Percentiles rank a stretch among this genome's conserved stretches.
Conservation (phyloP, 1,139 yeast genomes). For the Blastobotrys malaysiensis region DNA sequence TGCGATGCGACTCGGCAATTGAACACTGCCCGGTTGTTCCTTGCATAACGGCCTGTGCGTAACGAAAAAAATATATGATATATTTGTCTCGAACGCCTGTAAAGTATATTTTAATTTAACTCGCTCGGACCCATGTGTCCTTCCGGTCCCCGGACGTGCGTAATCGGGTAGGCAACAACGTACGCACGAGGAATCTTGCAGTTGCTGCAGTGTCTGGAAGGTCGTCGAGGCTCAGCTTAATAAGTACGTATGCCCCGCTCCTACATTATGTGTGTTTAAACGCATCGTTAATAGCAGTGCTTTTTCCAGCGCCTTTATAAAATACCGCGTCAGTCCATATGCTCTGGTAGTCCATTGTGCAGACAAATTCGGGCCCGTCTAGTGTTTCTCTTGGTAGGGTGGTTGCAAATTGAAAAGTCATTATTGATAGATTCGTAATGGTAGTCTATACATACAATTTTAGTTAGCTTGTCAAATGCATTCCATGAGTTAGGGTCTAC, state of each 20-base stretch:
- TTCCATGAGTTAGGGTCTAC: constrained; percentile 2
- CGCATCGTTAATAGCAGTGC: too few species aligned
- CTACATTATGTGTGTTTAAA: too few species aligned
- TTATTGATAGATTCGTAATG: too few species aligned
- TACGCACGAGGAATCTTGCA: neutral
- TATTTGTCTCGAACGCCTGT: constrained; percentile 1
- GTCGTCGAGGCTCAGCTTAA: constrained; percentile 4
- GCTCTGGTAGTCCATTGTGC: too few species aligned
- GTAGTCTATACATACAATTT: too few species aligned
- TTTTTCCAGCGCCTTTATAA: too few species aligned
- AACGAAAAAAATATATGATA: neutral
- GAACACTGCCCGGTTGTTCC: neutral
- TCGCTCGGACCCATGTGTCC: neutral
- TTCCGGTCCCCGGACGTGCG: neutral
- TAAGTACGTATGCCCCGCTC: too few species aligned
- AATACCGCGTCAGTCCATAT: too few species aligned
- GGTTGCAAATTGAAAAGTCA: too few species aligned
- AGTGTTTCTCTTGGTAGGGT: too few species aligned
- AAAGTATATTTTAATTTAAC: neutral
- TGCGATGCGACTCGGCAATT: neutral
- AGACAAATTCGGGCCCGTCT: too few species aligned
- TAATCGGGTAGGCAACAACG: neutral
- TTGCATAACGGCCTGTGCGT: neutral
- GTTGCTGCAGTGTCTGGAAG: constrained; percentile 4
- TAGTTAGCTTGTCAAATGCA: neutral